Evolutionary conservation across 2,329 filamentous ascomycete species (phyloP).

Genomic region (Paracamarosporium sp.): DNA sequence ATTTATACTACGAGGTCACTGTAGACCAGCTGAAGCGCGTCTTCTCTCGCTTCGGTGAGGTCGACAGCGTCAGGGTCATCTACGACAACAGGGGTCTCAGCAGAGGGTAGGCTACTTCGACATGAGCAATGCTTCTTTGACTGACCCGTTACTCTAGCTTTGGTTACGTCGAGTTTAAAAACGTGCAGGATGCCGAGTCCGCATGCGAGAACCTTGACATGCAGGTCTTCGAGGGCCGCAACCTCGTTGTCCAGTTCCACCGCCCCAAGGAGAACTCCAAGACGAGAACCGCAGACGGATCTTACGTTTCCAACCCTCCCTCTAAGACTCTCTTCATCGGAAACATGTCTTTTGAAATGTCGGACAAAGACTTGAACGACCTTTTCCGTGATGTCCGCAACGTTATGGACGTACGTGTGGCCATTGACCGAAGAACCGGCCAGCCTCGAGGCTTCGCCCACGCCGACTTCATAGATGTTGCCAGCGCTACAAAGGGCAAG

Average conservation of each 20-base stretch:
- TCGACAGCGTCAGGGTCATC: slow-evolving; percentile 62
- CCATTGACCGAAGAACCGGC: slow-evolving; percentile 81
- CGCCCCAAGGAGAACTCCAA: slow-evolving; percentile 23
- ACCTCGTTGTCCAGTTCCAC: slow-evolving; percentile 68
- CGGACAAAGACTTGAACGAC: slow-evolving; percentile 80
- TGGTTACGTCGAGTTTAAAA: slow-evolving; percentile 69
- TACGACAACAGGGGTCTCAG: slow-evolving; percentile 69
- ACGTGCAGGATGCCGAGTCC: slow-evolving; percentile 58
- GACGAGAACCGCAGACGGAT: slow-evolving; percentile 5
- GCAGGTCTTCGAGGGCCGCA: slow-evolving; percentile 68
- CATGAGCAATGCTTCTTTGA: background rate
- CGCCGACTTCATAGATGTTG: slow-evolving; percentile 75
- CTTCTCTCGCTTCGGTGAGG: slow-evolving; percentile 64
- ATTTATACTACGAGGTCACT: slow-evolving; percentile 73
- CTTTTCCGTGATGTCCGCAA: slow-evolving; percentile 75
- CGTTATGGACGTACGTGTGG: slow-evolving; percentile 78
- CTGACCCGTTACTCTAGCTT: slow-evolving; percentile 57
- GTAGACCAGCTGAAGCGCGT: slow-evolving; percentile 65
- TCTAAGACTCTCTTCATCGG: slow-evolving; percentile 79
- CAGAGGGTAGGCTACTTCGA: slow-evolving; percentile 64
- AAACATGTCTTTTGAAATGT: slow-evolving; percentile 86
- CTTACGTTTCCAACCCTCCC: slow-evolving; percentile 51
- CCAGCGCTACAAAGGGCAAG: slow-evolving; percentile 68
- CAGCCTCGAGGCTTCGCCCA: slow-evolving; percentile 85
- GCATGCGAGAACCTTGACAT: slow-evolving; percentile 67